Evolutionary conservation across 1,139 yeast genomes (phyloP).

Genomic region (Yamadazyma trypodendri): DNA sequence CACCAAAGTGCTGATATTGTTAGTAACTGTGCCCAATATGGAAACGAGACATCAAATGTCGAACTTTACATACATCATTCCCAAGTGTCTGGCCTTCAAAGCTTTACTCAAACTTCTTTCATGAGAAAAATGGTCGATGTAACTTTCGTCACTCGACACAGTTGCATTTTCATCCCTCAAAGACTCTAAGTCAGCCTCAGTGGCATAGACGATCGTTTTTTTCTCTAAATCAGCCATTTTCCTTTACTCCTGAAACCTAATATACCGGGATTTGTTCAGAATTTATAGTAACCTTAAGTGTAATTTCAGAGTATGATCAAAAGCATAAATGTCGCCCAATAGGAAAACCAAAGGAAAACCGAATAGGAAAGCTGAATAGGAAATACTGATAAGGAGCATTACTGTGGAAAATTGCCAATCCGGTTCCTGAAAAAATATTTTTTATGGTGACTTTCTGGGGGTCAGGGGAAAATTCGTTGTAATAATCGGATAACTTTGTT

Average conservation of each 20-base stretch:
- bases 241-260: no score
- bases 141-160: constrained; percentile 3
- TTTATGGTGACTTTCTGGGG: no score
- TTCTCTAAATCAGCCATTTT: constrained; percentile 6
- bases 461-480: no score
- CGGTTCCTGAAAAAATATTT: not conserved
- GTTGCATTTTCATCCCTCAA: constrained; percentile 3
- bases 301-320: no score
- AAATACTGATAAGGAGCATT: not conserved
- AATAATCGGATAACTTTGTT: no score
- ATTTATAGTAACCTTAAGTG: no score
- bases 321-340: no score
- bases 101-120: constrained; percentile 28
- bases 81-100: constrained; percentile 38
- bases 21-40: no score
- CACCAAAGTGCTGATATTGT: constrained; percentile 30
- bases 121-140: constrained; percentile 14
- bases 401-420: not conserved
- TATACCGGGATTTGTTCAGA: no score
- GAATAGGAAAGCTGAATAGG: no score
- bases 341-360: no score
- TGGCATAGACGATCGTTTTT: constrained; percentile 8
- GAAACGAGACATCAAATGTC: no score
- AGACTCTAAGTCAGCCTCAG: constrained; percentile 12
- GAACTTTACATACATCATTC: constrained; percentile 26